Conservation (phyloP, 176 grass and related monocot species). For the Carex kokanica region DNA sequence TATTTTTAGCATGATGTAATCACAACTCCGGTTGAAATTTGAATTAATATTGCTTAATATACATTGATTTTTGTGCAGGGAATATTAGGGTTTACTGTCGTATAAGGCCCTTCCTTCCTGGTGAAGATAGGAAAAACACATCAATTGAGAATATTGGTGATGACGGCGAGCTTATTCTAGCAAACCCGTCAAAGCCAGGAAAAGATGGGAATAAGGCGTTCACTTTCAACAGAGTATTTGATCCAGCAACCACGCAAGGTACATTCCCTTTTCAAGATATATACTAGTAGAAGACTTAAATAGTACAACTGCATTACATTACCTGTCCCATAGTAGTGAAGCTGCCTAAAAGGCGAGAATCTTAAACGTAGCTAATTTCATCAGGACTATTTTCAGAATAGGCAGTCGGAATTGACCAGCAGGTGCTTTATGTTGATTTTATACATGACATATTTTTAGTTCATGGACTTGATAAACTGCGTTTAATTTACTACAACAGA, state of each 20-base stretch:
- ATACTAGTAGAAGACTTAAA: background rate
- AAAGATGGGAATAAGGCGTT: slow-evolving; percentile 79
- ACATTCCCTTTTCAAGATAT: background rate
- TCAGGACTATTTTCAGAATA: background rate
- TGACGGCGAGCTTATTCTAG: slow-evolving; percentile 67
- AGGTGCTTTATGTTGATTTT: slow-evolving; percentile 12
- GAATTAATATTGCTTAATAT: background rate
- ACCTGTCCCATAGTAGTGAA: background rate
- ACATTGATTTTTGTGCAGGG: slow-evolving; percentile 41
- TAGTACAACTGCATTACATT: background rate
- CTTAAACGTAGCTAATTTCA: background rate
- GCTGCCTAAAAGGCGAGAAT: background rate
- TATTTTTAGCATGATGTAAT: background rate
- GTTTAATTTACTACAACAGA: slow-evolving; percentile 40
- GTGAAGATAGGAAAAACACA: slow-evolving; percentile 45
- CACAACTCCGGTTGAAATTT: background rate
- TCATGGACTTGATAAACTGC: background rate
- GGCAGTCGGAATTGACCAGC: background rate
- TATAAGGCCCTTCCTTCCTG: slow-evolving; percentile 75
- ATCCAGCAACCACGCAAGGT: slow-evolving; percentile 77
- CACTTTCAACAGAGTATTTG: slow-evolving; percentile 88
- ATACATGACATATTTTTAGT: slow-evolving; percentile 27
- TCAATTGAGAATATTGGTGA: slow-evolving; percentile 52
- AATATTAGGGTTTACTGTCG: slow-evolving; percentile 94
- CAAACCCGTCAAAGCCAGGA: slow-evolving; percentile 64